Base-by-base conservation (phyloP, 768 basidiomycete genomes). In the Leccinellum rugosiceps region DNA sequence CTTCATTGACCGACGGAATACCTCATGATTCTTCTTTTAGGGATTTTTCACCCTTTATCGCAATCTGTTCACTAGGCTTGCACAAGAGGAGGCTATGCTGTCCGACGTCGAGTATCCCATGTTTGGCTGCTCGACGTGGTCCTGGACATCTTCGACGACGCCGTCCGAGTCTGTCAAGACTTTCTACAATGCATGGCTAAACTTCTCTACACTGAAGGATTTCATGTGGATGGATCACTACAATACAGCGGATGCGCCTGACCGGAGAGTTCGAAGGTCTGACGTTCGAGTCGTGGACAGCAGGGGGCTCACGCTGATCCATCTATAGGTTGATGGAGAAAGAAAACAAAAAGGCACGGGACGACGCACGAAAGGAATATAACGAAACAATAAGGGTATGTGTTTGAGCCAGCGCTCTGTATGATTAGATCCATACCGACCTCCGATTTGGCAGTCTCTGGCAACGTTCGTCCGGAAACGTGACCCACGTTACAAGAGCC, bases 331-430 rank as follows among this genome's bases (percentile, higher is more conserved):
- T 93, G 47, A 94, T 98, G 90, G 97, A 98, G 69, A 92, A 87
- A 65, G 97, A 98, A 62, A 98, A 99, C 73, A 92, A 90, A 73
- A 94, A 94, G 68, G 84, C 85, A 3, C 81, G 94, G 14, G 93
- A 97, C 28, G 89, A 93, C 38, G 88, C 89, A 6, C 82, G 89
- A 38, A 83, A 83, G 67, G 95, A 98, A 58, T 98, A 96, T 72
- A 98, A 94, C 66, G 95, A 98, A 41, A 88, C 87, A 5, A 80
- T 99, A 28, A 78, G 89, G 67, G 95, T 95, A 63, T 56, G 87
- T 72, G 4, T 4, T n/a, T 17, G 31, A 52, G 32, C 21, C n/a
- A 30, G 21, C 4, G 13, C 35, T 35, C 50, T 50, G 11, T 17
- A 43, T 11, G n/a, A n/a, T 15, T 9, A 19, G 17, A 53, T 35